Conservation (phyloP, 139 green algal species). For the Tetratostichococcus sp. region DNA sequence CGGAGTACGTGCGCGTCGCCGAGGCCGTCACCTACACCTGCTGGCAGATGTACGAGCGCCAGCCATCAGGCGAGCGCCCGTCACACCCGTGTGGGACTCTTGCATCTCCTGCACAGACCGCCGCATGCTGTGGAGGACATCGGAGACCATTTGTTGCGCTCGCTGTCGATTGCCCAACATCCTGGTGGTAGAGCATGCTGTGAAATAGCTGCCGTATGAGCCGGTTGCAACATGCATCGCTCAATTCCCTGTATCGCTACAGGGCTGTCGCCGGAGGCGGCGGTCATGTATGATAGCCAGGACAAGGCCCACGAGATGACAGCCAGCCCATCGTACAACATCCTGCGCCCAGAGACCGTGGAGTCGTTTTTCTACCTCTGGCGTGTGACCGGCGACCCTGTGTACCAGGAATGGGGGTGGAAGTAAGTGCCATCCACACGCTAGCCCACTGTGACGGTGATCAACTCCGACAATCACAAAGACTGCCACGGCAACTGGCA, state of each 20-base stretch:
- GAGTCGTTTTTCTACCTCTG: conserved; percentile 72
- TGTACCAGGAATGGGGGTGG: conserved; percentile 74
- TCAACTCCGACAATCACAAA: too few relatives aligned
- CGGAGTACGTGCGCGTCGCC: conserved; percentile 45
- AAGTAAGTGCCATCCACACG: background rate
- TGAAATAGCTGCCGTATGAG: too few relatives aligned
- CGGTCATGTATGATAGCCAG: conserved; percentile 11
- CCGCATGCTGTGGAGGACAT: too few relatives aligned
- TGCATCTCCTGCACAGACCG: too few relatives aligned
- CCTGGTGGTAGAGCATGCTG: too few relatives aligned
- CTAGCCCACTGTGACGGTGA: too few relatives aligned
- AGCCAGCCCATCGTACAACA: conserved; percentile 33
- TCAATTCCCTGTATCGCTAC: too few relatives aligned
- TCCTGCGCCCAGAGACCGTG: conserved; percentile 64
- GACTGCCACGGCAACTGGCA: too few relatives aligned
- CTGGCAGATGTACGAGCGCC: conserved; percentile 54
- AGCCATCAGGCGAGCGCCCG: conserved; percentile 6
- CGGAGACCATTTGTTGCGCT: too few relatives aligned
- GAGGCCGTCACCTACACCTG: conserved; percentile 45
- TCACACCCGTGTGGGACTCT: too few relatives aligned
- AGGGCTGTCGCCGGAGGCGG: conserved; percentile 47
- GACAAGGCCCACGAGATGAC: background rate
- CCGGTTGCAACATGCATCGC: too few relatives aligned
- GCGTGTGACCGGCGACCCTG: conserved; percentile 52
- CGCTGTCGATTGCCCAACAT: too few relatives aligned